These are phyloP conservation scores for Thalassiosira tumida DNA, from an alignment of 352 stramenopile genomes.

Conservation along the genomic window DNA sequence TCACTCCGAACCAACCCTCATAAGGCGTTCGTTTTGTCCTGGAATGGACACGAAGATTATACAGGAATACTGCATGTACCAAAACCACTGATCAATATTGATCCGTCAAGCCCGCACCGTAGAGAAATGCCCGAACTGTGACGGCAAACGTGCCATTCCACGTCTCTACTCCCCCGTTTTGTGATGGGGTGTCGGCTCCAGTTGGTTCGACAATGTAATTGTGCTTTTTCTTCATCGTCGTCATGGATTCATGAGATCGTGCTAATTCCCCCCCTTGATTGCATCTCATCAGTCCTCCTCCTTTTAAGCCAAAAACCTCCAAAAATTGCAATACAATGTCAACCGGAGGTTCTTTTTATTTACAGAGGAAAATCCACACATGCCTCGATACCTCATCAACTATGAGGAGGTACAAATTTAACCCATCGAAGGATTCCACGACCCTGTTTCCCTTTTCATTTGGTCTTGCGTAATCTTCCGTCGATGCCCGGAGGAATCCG, in stretches of 20 bases:
- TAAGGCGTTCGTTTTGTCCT: slow-evolving; percentile 57
- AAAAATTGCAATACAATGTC: slow-evolving; percentile 24
- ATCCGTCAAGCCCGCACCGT: slow-evolving; percentile 41
- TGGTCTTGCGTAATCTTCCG: slow-evolving; percentile 1
- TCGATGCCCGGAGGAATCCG: slow-evolving; percentile 26
- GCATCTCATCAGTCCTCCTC: slow-evolving; percentile 49
- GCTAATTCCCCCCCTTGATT: slow-evolving; percentile 70
- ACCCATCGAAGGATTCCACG: slow-evolving; percentile 32
- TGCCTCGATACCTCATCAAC: slow-evolving; percentile 30
- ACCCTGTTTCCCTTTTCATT: slow-evolving; percentile 1
- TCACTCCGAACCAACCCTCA: slow-evolving; percentile 40
- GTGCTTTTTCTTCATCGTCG: slow-evolving; percentile 9
- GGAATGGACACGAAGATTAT: slow-evolving; percentile 40
- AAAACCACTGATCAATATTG: slow-evolving; percentile 53
- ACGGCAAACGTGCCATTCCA: slow-evolving; percentile 52
- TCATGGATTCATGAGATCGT: background rate
- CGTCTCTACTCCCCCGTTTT: slow-evolving; percentile 48
- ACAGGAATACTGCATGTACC: slow-evolving; percentile 45
- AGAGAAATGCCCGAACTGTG: slow-evolving; percentile 42
- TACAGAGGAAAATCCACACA: slow-evolving; percentile 54
- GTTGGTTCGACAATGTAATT: slow-evolving; percentile 66
- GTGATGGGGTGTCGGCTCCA: slow-evolving; percentile 48
- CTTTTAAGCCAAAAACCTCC: background rate
- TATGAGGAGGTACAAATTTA: slow-evolving; percentile 30
- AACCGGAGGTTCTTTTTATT: slow-evolving; percentile 61